phyloP scores from a whole-genome alignment of 176 grass and related monocot species.

The Saccharum spontaneum region DNA sequence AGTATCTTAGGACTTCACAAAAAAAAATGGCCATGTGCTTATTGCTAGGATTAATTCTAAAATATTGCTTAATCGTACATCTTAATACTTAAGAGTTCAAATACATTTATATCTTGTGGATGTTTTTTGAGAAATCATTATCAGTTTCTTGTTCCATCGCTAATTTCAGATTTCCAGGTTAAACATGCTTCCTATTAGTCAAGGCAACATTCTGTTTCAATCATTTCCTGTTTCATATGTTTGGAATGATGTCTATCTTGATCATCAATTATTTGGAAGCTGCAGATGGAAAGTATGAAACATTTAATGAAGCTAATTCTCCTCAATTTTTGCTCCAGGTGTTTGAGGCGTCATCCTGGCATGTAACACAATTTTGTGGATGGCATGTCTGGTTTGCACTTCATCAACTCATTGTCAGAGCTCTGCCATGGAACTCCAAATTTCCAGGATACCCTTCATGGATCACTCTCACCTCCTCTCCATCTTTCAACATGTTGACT shows the following conservation, averaged over 20 bases:
- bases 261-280: neutral
- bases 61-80: neutral
- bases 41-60: neutral
- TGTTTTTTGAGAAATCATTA: neutral
- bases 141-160: neutral
- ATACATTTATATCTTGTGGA: no score
- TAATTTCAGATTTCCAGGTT: neutral
- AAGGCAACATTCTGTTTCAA: neutral
- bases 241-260: neutral
- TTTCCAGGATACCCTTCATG: conserved; percentile 49
- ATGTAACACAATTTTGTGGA: conserved; percentile 79
- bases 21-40: neutral
- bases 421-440: conserved; percentile 42
- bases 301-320: neutral
- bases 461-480: conserved; percentile 56
- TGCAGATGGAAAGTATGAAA: neutral
- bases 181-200: neutral
- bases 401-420: conserved; percentile 96
- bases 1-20: neutral
- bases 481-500: conserved; percentile 66
- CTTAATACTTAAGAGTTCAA: neutral
- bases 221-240: neutral
- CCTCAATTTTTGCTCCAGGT: conserved; percentile 43
- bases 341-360: conserved; percentile 58
- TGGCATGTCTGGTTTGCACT: conserved; percentile 71